phyloP scores from a whole-genome alignment of 2,329 filamentous ascomycete genomes.

The Colletotrichum caudatum region DNA sequence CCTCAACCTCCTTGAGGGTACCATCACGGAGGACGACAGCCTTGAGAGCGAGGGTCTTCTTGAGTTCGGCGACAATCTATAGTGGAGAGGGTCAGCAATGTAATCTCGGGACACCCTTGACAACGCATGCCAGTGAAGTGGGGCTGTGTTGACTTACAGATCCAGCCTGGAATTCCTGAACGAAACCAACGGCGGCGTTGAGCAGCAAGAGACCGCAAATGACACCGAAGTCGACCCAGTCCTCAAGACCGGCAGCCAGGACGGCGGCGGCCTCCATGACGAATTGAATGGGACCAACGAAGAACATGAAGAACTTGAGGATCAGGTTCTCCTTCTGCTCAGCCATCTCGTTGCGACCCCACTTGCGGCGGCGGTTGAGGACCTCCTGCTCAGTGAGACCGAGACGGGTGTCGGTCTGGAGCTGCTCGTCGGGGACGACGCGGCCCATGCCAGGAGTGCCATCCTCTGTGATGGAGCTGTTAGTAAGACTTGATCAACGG shows the following conservation, averaged over 20 bases:
- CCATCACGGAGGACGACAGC: conserved; percentile 88
- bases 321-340: conserved; percentile 89
- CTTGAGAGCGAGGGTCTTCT: conserved; percentile 90
- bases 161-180: conserved; percentile 90
- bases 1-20: conserved; percentile 81
- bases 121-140: conserved; percentile 36
- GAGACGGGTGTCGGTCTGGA: conserved; percentile 79
- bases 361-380: conserved; percentile 72
- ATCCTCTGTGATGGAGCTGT: conserved; percentile 44
- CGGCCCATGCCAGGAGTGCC: conserved; percentile 66
- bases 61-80: conserved; percentile 85
- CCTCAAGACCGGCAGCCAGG: conserved; percentile 84
- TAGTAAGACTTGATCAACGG: conserved; percentile 3
- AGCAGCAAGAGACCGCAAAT: conserved; percentile 86
- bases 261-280: conserved; percentile 91
- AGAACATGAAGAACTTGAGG: conserved; percentile 85
- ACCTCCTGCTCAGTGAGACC: conserved; percentile 83
- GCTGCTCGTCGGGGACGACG: conserved; percentile 77
- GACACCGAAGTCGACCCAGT: conserved; percentile 95
- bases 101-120: conserved; percentile 18
- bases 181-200: conserved; percentile 87
- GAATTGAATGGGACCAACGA: conserved; percentile 90
- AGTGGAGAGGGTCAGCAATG: conserved; percentile 25
- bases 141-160: conserved; percentile 55
- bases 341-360: conserved; percentile 86